Conservation (phyloP, 441 rosid genomes). For the Flueggea neowawraea region DNA sequence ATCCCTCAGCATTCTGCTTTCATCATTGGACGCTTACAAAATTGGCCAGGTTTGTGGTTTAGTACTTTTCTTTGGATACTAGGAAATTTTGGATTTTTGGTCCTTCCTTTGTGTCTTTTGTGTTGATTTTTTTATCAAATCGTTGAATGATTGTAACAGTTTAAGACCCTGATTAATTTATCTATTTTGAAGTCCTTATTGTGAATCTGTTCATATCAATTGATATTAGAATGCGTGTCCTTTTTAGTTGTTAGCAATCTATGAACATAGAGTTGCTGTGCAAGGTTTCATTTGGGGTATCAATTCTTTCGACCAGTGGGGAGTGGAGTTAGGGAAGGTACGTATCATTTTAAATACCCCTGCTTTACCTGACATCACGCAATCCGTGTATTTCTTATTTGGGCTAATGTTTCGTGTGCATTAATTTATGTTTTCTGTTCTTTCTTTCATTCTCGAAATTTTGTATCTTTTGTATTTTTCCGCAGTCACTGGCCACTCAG, state of each 20-base stretch:
- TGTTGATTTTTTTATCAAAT: too few relatives aligned
- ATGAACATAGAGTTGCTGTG: constrained; percentile 93
- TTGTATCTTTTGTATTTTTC: constrained; percentile 11
- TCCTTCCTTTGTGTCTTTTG: too few relatives aligned
- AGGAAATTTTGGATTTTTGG: too few relatives aligned
- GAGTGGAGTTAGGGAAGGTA: constrained; percentile 98
- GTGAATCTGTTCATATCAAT: neutral
- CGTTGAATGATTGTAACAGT: too few relatives aligned
- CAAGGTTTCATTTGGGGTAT: constrained; percentile 96
- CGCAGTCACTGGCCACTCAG: constrained; percentile 81
- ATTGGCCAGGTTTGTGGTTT: constrained; percentile 75
- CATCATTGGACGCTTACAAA: constrained; percentile 67
- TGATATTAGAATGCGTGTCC: constrained; percentile 6
- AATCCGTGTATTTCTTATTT: neutral
- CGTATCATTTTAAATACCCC: constrained; percentile 1
- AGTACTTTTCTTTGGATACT: neutral
- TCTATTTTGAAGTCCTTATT: too few relatives aligned
- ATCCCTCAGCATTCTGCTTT: constrained; percentile 89
- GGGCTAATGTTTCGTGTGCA: neutral
- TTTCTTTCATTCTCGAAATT: neutral
- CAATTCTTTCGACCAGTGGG: constrained; percentile 98
- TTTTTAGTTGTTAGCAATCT: constrained; percentile 82
- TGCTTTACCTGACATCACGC: neutral
- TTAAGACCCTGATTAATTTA: too few relatives aligned
- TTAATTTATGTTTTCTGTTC: neutral